phyloP scores from a whole-genome alignment of 306 rosid species.

The Casuarina equisetifolia region DNA sequence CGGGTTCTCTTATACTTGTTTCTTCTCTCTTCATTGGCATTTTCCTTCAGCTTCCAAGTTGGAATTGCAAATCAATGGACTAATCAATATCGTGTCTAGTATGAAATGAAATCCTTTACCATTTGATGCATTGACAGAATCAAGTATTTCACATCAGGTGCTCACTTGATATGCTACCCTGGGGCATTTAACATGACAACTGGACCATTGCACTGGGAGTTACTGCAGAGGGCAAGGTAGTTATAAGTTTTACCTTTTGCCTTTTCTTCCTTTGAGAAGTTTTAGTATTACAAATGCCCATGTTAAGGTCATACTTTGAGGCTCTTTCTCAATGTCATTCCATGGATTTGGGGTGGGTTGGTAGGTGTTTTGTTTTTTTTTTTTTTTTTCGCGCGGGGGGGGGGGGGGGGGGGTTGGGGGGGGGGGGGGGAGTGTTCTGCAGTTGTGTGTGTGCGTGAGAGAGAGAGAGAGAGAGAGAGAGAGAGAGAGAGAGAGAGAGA shows the following conservation, averaged over 20 bases:
- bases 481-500: neutral
- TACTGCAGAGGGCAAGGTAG: conserved; percentile 90
- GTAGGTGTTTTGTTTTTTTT: too few species aligned
- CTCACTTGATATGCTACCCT: conserved; percentile 96
- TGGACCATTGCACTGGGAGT: conserved; percentile 99
- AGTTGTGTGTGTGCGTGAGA: neutral
- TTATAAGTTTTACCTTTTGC: conserved; percentile 14
- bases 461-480: neutral
- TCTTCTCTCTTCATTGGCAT: neutral
- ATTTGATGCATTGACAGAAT: conserved; percentile 23
- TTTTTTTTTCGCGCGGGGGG: too few species aligned
- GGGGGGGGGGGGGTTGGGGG: too few species aligned
- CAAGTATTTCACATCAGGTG: conserved; percentile 62
- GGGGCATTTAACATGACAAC: conserved; percentile 99
- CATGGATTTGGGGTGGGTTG: too few species aligned
- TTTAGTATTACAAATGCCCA: neutral
- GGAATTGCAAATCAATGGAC: neutral
- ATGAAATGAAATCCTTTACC: neutral
- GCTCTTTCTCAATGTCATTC: neutral
- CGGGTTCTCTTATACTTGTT: neutral
- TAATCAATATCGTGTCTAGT: neutral
- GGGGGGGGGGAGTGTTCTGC: too few species aligned
- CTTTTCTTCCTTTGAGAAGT: neutral
- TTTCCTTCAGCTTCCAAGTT: neutral
- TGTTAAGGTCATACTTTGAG: neutral